Evolutionary conservation across 331 rosid genomes (phyloP).

Genomic region (Prunus yedoensis): DNA sequence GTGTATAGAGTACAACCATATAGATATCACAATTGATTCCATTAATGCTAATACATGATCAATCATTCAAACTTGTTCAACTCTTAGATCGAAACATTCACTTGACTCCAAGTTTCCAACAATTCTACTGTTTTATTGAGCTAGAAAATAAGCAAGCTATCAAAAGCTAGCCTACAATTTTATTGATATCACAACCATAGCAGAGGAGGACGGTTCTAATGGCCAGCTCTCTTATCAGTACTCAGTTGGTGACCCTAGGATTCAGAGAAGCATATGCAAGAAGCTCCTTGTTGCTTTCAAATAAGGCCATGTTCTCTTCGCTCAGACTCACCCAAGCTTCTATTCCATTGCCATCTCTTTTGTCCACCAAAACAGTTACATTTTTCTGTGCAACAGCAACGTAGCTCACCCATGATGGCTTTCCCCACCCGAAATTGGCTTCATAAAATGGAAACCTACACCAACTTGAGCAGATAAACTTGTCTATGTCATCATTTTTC

Average conservation of each 20-base stretch:
- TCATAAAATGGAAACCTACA: constrained; percentile 25
- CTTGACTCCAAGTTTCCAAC: no score
- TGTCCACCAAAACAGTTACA: background rate
- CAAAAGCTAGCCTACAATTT: no score
- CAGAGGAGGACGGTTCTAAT: no score
- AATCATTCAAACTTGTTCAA: no score
- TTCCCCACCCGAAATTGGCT: constrained; percentile 30
- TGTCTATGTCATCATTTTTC: background rate
- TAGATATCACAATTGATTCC: no score
- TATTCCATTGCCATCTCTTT: constrained; percentile 18
- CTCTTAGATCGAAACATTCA: no score
- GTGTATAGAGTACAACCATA: no score
- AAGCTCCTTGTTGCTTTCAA: background rate
- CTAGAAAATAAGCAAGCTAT: no score
- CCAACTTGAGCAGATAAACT: constrained; percentile 20
- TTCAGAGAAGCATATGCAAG: constrained; percentile 12
- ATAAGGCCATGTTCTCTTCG: constrained; percentile 12
- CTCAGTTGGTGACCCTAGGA: background rate
- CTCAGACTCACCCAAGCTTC: constrained; percentile 17
- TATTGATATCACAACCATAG: no score
- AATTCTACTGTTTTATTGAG: no score
- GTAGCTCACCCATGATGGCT: constrained; percentile 20
- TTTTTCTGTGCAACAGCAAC: background rate
- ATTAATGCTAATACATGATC: no score
- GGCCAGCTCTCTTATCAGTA: background rate